Evolutionary conservation across 2,329 filamentous ascomycete species (phyloP), one percentile per base, ranked within the genome.

Genomic region (Fusarium sterilihyphosum): DNA sequence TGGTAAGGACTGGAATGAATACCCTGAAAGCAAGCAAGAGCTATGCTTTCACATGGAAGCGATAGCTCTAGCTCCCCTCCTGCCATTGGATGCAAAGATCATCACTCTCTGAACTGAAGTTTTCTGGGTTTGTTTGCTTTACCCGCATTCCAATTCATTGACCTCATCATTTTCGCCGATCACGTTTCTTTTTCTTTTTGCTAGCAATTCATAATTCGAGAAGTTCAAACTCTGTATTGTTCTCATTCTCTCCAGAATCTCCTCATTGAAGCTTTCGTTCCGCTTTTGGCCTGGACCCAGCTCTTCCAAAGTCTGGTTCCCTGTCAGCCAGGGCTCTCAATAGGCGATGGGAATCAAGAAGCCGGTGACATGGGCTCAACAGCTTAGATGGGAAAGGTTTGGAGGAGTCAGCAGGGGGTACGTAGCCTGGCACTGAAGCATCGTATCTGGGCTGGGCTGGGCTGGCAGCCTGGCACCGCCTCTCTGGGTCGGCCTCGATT

Each of bases 381-480:
- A 58, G 38, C 65, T 52, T 44, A 59, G 56, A 35, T 63, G 22
- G 44, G 47, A 54, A 61, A 56, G 44, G 64, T 56, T 74, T 64
- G 62, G 63, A 65, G 52, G 65, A 65, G 61, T 64, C 70, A 67
- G 66, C 73, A 78, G 72, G 70, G 73, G 59, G 38, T 70, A 73
- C 71, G 65, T 70, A 73, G 61, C 74, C 73, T 69, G 70, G 65
- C 65, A 63, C 66, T 67, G 50, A 49, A 70, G 61, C 63, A 65
- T 65, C 47, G 41, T 43, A 41, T 64, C 73, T 74, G 29, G 47
- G 47, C 46, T 22, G 18, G 44, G 44, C 46, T 31, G 26, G 47
- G 22, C 29, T 52, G 49, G 76, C 76, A 75, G n/a, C n/a, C n/a
- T 46, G 70, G 76, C 76, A 75, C 73, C 68, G 68, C 73, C 71